Evolutionary conservation across 2,329 filamentous ascomycete species (phyloP).

Genomic region (Nectriaceae sp.): DNA sequence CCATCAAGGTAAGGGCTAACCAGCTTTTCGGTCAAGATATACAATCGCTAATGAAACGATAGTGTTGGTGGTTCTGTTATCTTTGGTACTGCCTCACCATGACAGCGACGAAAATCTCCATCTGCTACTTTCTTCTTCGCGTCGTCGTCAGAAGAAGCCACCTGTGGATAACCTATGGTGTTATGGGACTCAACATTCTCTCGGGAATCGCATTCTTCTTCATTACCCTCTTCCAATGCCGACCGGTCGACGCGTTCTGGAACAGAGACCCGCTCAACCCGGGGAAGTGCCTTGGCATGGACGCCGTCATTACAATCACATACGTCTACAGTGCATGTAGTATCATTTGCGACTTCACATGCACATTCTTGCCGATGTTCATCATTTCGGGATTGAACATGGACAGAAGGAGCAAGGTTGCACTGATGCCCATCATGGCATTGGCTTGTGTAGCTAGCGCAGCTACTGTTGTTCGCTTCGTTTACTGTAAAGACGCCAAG

Average conservation of each 20-base stretch:
- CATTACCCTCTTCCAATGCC: conserved; percentile 33
- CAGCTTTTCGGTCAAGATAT: neutral
- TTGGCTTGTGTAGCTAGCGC: conserved; percentile 53
- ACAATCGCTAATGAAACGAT: neutral
- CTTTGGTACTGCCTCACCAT: conserved; percentile 26
- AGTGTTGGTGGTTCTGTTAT: conserved; percentile 8
- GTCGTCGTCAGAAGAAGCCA: conserved; percentile 22
- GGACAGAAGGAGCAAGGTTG: conserved; percentile 47
- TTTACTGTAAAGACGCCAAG: conserved; percentile 33
- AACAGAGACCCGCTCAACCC: conserved; percentile 20
- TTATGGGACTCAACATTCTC: conserved; percentile 29
- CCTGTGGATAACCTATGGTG: conserved; percentile 29
- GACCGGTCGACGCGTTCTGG: conserved; percentile 32
- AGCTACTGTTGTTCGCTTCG: conserved; percentile 40
- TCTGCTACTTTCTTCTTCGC: conserved; percentile 28
- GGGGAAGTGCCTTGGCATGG: conserved; percentile 30
- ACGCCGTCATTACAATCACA: conserved; percentile 47
- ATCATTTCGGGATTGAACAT: conserved; percentile 56
- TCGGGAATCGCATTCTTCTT: conserved; percentile 34
- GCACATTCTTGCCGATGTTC: conserved; percentile 51
- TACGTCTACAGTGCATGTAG: conserved; percentile 50
- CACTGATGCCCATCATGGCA: conserved; percentile 51
- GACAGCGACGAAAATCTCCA: conserved; percentile 26
- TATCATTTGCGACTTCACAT: conserved; percentile 47
- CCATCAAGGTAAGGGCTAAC: neutral